Evolutionary conservation across 2,329 filamentous ascomycete species (phyloP), one percentile per base, ranked within the genome.

Genomic region (Cadophora sp.): DNA sequence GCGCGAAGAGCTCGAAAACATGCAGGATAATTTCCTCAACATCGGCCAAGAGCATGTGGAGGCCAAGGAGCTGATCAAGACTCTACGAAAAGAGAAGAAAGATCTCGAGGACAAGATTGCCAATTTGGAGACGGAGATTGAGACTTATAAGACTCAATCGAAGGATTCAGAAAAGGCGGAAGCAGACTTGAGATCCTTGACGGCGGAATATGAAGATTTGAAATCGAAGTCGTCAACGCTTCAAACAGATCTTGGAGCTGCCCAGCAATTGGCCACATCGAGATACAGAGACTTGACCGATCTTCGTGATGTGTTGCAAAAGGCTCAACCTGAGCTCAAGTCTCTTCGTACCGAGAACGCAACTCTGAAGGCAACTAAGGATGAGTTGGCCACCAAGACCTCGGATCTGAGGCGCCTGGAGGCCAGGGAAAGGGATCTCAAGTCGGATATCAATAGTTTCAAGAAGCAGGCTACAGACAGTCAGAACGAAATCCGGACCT

Each of bases 221-320:
- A 93, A 91, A 78, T 80, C 84, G 22, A 93, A 90, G 77, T 87
- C 89, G 0, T 83, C 87, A 1, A 85, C 86, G 0, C 79, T 97
- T 20, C 89, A 97, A 75, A 92, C 91, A 0, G 95, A 99, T 76
- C 84, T 98, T 3, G 91, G 89, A 1, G 94, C 94, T 1, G 91
- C 94, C 0, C 90, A 97, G 77, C 89, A 96, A 78, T 85, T 98
- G 14, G 93, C 96, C 0, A 90, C 96, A 68, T 91, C 87, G 18
- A 86, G 96, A 36, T 98, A 94, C 82, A 97, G 94, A 78, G 94
- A 98, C 67, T 82, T 97, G 1, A 90, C 89, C 0, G 92, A 97
- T 33, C 82, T 97, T 55, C 87, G 90, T 22, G 91, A 95, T 68
- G 83, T 94, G 2, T 79, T 97, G 36, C 90, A 94, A 71, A 96